phyloP scores from a whole-genome alignment of 208 protist genomes.

The Leishmania mexicana region DNA sequence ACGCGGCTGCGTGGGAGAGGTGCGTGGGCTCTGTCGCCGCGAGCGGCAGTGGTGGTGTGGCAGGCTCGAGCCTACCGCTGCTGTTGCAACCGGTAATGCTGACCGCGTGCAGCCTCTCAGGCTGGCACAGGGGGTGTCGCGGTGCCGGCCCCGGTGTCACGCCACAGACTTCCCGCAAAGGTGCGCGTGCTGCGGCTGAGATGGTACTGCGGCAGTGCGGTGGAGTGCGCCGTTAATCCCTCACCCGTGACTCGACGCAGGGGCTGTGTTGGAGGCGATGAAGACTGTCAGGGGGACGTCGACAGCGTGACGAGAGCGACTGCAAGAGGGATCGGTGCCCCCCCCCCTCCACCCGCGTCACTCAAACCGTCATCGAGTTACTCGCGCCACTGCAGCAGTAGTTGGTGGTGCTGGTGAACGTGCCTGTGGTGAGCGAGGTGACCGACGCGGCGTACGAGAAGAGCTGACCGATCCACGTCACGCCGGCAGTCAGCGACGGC shows the following conservation, averaged over 20 bases:
- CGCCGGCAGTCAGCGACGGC: conserved; percentile 29
- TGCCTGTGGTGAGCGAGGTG: conserved; percentile 6
- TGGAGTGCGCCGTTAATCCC: background rate
- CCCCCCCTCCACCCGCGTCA: background rate
- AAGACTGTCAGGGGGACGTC: conserved; percentile 3
- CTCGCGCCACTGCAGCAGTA: conserved; percentile 13
- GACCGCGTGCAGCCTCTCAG: background rate
- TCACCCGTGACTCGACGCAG: background rate
- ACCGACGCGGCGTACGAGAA: conserved; percentile 14
- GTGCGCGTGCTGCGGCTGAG: background rate
- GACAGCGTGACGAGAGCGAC: conserved; percentile 8
- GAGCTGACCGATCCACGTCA: conserved; percentile 19
- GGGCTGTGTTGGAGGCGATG: background rate
- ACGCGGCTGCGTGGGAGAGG: background rate
- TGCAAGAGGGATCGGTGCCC: conserved; percentile 6
- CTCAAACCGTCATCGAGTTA: conserved; percentile 6
- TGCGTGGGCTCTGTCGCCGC: background rate
- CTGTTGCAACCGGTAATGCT: background rate
- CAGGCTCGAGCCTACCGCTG: background rate
- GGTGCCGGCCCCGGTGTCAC: background rate
- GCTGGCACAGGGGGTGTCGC: background rate
- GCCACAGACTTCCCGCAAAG: background rate
- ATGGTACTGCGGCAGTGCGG: background rate
- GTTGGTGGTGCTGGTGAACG: conserved; percentile 15
- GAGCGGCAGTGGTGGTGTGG: background rate